Evolutionary conservation across 2,329 filamentous ascomycete genomes (phyloP).

Genomic region (Beauveria rudraprayagi): DNA sequence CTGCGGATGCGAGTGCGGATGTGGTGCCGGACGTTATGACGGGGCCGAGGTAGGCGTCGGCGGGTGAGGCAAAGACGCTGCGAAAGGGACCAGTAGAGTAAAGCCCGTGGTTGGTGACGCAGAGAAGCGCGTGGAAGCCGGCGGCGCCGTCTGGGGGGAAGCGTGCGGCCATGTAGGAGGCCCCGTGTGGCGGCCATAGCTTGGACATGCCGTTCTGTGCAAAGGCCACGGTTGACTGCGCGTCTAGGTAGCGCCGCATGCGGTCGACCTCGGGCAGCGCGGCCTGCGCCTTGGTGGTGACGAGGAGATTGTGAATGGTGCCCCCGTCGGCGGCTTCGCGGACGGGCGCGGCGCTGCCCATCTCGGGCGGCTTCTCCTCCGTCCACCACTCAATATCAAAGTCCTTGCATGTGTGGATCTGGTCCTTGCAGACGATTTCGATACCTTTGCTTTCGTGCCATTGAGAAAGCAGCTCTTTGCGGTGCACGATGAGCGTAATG

Average conservation of each 20-base stretch:
- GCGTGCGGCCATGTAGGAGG: slow-evolving; percentile 32
- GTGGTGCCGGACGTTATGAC: slow-evolving; percentile 24
- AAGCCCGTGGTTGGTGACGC: slow-evolving; percentile 52
- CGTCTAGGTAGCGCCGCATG: slow-evolving; percentile 54
- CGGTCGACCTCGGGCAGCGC: slow-evolving; percentile 54
- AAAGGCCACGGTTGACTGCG: slow-evolving; percentile 67
- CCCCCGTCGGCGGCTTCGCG: slow-evolving; percentile 32
- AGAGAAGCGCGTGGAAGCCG: slow-evolving; percentile 63
- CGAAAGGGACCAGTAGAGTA: slow-evolving; percentile 41
- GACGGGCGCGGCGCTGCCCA: slow-evolving; percentile 21
- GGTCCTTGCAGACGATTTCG: slow-evolving; percentile 31
- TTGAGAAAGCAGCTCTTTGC: slow-evolving; percentile 37
- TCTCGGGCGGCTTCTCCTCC: slow-evolving; percentile 26
- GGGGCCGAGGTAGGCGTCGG: slow-evolving; percentile 38
- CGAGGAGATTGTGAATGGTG: slow-evolving; percentile 62
- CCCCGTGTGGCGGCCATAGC: slow-evolving; percentile 46
- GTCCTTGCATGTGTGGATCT: slow-evolving; percentile 23
- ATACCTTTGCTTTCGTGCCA: slow-evolving; percentile 40
- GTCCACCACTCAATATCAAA: slow-evolving; percentile 50
- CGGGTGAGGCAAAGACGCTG: slow-evolving; percentile 45
- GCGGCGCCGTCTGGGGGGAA: slow-evolving; percentile 23
- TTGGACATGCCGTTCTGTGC: slow-evolving; percentile 82
- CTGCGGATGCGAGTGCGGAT: background rate
- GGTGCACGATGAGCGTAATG: slow-evolving; percentile 73
- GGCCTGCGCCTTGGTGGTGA: slow-evolving; percentile 66